A percentile compares a stretch with the other conserved stretches of the same genome.
phyloP scores from a whole-genome alignment of 768 basidiomycete species.

The Auriculariales sp. region DNA sequence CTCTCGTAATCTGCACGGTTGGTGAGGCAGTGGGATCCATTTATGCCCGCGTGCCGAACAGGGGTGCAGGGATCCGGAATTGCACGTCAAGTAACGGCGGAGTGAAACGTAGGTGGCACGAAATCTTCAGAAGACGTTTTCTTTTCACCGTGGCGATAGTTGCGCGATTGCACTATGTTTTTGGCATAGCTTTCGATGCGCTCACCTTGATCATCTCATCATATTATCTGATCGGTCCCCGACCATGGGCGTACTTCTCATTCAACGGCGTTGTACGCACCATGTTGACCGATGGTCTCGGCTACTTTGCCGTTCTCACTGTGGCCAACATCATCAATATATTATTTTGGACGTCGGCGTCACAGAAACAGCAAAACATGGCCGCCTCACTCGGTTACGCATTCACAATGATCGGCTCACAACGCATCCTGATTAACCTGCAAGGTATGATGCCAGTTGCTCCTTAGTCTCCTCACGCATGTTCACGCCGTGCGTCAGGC shows the following conservation, averaged over 20 bases:
- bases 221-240: conserved; percentile 27
- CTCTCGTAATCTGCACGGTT: too few species aligned
- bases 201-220: conserved; percentile 35
- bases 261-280: conserved; percentile 9
- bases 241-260: conserved; percentile 14
- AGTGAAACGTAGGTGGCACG: too few species aligned
- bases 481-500: not conserved
- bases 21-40: too few species aligned
- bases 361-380: not conserved
- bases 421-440: conserved; percentile 42
- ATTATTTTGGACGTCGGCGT: conserved; percentile 20
- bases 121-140: too few species aligned
- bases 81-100: too few species aligned
- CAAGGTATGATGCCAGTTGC: conserved; percentile 22
- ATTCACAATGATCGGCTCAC: conserved; percentile 48
- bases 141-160: too few species aligned
- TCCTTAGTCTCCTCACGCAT: not conserved
- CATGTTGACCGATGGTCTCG: conserved; percentile 55
- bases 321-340: conserved; percentile 39
- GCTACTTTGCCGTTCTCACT: not conserved
- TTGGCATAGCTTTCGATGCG: conserved; percentile 44
- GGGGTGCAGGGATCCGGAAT: too few species aligned
- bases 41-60: too few species aligned
- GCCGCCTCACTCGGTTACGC: conserved; percentile 35
- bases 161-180: conserved; percentile 44